phyloP scores from a whole-genome alignment of 768 basidiomycete species.

The Suillus brevipes region DNA sequence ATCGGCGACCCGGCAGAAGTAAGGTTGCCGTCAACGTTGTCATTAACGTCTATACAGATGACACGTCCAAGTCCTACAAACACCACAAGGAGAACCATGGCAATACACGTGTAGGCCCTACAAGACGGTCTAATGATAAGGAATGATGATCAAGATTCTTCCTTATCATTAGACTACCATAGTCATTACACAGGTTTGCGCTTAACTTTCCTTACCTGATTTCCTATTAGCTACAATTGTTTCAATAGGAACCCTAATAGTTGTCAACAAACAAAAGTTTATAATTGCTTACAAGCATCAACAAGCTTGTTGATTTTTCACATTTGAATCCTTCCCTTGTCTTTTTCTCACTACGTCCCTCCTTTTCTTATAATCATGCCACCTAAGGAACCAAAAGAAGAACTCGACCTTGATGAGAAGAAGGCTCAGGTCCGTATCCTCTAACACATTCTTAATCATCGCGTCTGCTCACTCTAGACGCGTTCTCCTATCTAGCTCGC shows the following conservation, averaged over 20 bases:
- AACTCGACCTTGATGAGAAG: slow-evolving; percentile 26
- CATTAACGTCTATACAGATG: background rate
- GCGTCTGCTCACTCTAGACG: slow-evolving; percentile 16
- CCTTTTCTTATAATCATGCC: slow-evolving; percentile 25
- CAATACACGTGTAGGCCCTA: background rate
- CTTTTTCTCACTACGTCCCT: slow-evolving; percentile 19
- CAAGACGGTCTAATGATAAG: background rate
- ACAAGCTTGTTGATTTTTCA: slow-evolving; percentile 38
- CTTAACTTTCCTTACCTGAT: slow-evolving; percentile 29
- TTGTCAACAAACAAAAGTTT: slow-evolving; percentile 41
- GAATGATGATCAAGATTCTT: background rate
- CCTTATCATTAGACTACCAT: background rate
- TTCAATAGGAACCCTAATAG: slow-evolving; percentile 38
- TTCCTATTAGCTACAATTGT: slow-evolving; percentile 29
- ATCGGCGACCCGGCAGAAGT: slow-evolving; percentile 24
- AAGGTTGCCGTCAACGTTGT: background rate
- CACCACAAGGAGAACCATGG: background rate
- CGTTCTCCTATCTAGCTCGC: slow-evolving; percentile 48
- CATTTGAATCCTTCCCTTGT: slow-evolving; percentile 41
- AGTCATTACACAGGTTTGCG: background rate
- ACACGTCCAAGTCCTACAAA: background rate
- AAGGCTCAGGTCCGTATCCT: slow-evolving; percentile 31
- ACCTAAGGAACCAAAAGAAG: slow-evolving; percentile 29
- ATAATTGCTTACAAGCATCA: slow-evolving; percentile 37
- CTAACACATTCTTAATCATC: slow-evolving; percentile 4